Percentiles rank a stretch among this genome's conserved stretches.
These are phyloP conservation scores for Elongisporangium undulatum DNA, from an alignment of 352 stramenopile species.

Conservation along the genomic window DNA sequence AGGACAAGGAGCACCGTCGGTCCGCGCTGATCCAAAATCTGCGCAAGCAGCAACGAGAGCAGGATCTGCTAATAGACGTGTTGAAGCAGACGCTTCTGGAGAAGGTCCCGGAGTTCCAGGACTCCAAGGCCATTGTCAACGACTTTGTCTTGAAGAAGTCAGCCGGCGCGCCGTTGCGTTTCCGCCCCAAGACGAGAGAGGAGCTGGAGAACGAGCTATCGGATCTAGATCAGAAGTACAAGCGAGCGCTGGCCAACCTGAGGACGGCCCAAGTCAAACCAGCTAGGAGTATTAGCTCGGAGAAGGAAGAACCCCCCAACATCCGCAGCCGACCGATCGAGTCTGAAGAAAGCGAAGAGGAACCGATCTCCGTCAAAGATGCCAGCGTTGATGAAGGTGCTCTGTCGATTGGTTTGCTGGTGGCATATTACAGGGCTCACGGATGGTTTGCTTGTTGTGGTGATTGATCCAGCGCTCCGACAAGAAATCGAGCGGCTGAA, in stretches of 20 bases:
- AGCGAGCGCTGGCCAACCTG: slow-evolving; percentile 51
- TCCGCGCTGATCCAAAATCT: slow-evolving; percentile 84
- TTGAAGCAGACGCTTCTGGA: slow-evolving; percentile 73
- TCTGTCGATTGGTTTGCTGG: background rate
- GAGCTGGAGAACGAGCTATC: slow-evolving; percentile 84
- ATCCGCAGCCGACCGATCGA: slow-evolving; percentile 11
- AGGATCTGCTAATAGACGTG: slow-evolving; percentile 83
- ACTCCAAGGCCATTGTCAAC: slow-evolving; percentile 63
- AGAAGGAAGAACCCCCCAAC: slow-evolving; percentile 28
- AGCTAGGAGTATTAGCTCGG: slow-evolving; percentile 29
- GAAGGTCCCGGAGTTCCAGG: slow-evolving; percentile 61
- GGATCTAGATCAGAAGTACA: slow-evolving; percentile 67
- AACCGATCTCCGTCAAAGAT: slow-evolving; percentile 7
- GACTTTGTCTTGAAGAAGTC: slow-evolving; percentile 85
- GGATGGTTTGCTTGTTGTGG: background rate
- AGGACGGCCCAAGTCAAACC: slow-evolving; percentile 11
- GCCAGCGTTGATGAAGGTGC: slow-evolving; percentile 7
- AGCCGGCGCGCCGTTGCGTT: slow-evolving; percentile 67
- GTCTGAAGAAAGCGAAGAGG: slow-evolving; percentile 28
- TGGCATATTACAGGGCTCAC: no score
- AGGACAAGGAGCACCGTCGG: slow-evolving; percentile 84
- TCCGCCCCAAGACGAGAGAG: slow-evolving; percentile 81
- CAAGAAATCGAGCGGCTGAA: slow-evolving; percentile 59
- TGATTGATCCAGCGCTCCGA: slow-evolving; percentile 25
- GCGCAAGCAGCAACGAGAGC: slow-evolving; percentile 65